Conservation (phyloP, 2,329 filamentous ascomycete genomes). For the Diaporthe vaccinii region DNA sequence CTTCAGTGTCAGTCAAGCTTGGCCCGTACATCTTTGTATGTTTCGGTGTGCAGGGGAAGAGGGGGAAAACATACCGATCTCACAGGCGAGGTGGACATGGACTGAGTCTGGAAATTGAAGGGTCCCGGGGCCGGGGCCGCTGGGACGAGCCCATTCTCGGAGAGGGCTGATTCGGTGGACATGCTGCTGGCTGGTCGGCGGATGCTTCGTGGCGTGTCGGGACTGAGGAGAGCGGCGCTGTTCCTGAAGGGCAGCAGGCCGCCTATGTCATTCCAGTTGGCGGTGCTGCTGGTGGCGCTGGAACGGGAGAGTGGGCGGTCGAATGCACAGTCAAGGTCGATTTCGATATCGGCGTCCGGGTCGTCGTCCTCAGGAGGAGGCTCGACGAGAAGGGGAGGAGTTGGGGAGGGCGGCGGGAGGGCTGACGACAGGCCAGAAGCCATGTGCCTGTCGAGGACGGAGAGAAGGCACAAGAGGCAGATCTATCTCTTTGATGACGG, state of each 20-base stretch:
- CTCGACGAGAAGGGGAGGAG: constrained; percentile 66
- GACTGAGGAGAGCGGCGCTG: constrained; percentile 46
- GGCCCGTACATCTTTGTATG: neutral
- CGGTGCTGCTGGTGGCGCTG: constrained; percentile 42
- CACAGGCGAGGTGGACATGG: constrained; percentile 79
- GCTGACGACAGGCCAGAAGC: constrained; percentile 71
- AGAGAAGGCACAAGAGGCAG: neutral
- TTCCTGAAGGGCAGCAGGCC: constrained; percentile 32
- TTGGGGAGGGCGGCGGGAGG: constrained; percentile 73
- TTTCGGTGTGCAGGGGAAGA: neutral
- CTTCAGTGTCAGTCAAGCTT: constrained; percentile 32
- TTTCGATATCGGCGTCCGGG: constrained; percentile 41
- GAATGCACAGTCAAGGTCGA: constrained; percentile 45
- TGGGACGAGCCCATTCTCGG: constrained; percentile 42
- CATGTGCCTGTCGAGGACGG: constrained; percentile 57
- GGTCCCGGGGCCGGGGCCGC: constrained; percentile 66
- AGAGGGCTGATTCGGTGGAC: constrained; percentile 51
- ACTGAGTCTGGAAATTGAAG: constrained; percentile 94
- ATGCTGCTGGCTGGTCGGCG: constrained; percentile 49
- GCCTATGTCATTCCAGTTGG: constrained; percentile 41
- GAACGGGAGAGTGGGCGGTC: constrained; percentile 45
- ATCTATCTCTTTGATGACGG: constrained; percentile 20
- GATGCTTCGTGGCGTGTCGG: constrained; percentile 45
- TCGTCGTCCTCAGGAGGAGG: constrained; percentile 58
- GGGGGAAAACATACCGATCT: constrained; percentile 74